Percentiles rank a stretch among this genome's conserved stretches.
These are phyloP conservation scores for Lyophyllum shimeji DNA, from an alignment of 768 basidiomycete species.

Conservation along the genomic window DNA sequence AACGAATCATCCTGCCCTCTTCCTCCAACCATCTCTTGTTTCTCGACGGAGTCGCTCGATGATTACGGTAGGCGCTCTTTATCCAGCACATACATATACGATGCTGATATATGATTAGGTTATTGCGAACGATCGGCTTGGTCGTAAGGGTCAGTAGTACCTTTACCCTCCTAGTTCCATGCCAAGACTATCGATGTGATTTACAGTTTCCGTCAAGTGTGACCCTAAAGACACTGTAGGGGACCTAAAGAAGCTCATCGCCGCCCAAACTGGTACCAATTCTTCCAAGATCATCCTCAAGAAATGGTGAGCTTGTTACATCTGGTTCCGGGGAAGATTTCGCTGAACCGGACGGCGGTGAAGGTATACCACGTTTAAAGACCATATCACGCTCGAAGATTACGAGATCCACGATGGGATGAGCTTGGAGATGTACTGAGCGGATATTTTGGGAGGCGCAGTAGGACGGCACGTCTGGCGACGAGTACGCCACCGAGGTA, in stretches of 20 bases:
- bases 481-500: neutral
- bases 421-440: slow-evolving; percentile 90
- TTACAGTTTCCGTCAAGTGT: slow-evolving; percentile 90
- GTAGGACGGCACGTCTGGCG: neutral
- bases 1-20: neutral
- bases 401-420: slow-evolving; percentile 94
- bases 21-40: neutral
- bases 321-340: neutral
- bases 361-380: slow-evolving; percentile 96
- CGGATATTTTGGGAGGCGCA: neutral
- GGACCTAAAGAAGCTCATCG: slow-evolving; percentile 95
- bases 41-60: slow-evolving; percentile 2
- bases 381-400: slow-evolving; percentile 90
- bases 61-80: slow-evolving; percentile 42
- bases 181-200: neutral
- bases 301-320: slow-evolving; percentile 74
- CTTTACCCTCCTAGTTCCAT: neutral
- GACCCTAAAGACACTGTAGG: slow-evolving; percentile 95
- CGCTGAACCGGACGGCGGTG: neutral
- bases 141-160: slow-evolving; percentile 75
- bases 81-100: neutral
- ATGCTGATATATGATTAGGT: slow-evolving; percentile 46
- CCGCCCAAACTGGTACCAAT: slow-evolving; percentile 92
- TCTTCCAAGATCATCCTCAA: slow-evolving; percentile 85
- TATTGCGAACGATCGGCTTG: slow-evolving; percentile 94